Evolutionary conservation across 2,329 filamentous ascomycete species (phyloP).

Genomic region (Penicillium sp.): DNA sequence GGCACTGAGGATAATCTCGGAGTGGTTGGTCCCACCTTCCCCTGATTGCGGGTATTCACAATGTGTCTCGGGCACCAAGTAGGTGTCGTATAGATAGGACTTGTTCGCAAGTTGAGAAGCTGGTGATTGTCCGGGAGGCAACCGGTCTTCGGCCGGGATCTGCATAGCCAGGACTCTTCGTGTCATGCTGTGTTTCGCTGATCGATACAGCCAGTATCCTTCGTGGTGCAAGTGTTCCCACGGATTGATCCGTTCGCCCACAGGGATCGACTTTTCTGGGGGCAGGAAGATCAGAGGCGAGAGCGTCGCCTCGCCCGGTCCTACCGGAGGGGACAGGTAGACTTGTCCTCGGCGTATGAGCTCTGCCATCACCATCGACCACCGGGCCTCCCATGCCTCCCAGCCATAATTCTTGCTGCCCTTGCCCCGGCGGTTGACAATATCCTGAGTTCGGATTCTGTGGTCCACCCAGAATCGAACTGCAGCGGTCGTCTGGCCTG

Average conservation of each 20-base stretch:
- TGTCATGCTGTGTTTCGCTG: slow-evolving; percentile 47
- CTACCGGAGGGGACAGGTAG: slow-evolving; percentile 37
- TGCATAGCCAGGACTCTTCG: slow-evolving; percentile 49
- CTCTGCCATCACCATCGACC: slow-evolving; percentile 58
- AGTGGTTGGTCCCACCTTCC: slow-evolving; percentile 46
- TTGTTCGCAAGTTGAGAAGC: slow-evolving; percentile 51
- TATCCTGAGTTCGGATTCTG: slow-evolving; percentile 63
- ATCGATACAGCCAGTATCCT: slow-evolving; percentile 55
- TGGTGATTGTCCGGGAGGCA: slow-evolving; percentile 50
- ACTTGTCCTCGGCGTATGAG: slow-evolving; percentile 50
- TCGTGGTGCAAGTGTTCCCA: slow-evolving; percentile 57
- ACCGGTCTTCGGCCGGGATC: slow-evolving; percentile 55
- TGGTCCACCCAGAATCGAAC: slow-evolving; percentile 76
- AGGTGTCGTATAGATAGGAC: slow-evolving; percentile 53
- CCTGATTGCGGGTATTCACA: slow-evolving; percentile 46
- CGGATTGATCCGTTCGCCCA: slow-evolving; percentile 47
- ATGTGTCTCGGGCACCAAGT: slow-evolving; percentile 55
- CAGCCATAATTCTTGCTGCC: slow-evolving; percentile 87
- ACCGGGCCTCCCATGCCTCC: slow-evolving; percentile 84
- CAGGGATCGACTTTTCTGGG: slow-evolving; percentile 47
- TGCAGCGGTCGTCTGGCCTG: slow-evolving; percentile 69
- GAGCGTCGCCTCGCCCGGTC: slow-evolving; percentile 17
- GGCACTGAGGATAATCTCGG: slow-evolving; percentile 44
- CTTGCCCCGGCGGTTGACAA: slow-evolving; percentile 76
- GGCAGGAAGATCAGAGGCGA: slow-evolving; percentile 39